Base-by-base conservation (phyloP, 2,329 filamentous ascomycete species). In the Neocatenulostroma microsporum region DNA sequence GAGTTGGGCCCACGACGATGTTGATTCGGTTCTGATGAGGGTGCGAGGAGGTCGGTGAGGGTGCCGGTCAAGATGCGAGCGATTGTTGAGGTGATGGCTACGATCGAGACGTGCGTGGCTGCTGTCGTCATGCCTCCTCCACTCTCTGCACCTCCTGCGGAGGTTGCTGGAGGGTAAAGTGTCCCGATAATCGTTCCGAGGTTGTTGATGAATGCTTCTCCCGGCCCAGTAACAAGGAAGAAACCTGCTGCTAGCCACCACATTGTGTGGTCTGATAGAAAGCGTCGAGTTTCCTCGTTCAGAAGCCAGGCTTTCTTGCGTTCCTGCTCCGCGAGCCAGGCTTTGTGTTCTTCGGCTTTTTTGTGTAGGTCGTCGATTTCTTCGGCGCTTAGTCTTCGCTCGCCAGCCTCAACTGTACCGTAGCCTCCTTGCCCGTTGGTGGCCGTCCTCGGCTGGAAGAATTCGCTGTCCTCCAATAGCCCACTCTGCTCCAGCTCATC, bases 131-230 rank as follows among this genome's bases (percentile, higher is more conserved):
- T 62, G 58, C 38, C 40, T 13, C 36, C 76, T 27, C 12, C 20
- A 8, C 3, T 21, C 5, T 33, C 30, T 17, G 81, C 72, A 35
- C 83, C 73, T 28, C 80, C 75, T 54, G 43, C 52, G 45, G 36
- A 64, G 55, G 34, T 60, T 57, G 73, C 74, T n/a, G 66, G 66
- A 4, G 75, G 74, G 29, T 84, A 84, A 3, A 95, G 69, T 0
- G 89, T 94, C 48, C 84, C 82, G 50, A 96, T 88, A 43, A 98
- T 81, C 17, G 88, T 95, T 23, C 91, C 91, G 8, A 98, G 65
- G 53, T 96, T 98, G 65, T 96, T 98, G 64, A 96, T 87, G 60
- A 95, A 98, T 9, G 89, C 84, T 63, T 98, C 91, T n/a, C 88
- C 89, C 0, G 91, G 89, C 0, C 91, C 91, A 36, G 88, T 84